These are phyloP conservation scores for Cercospora sp. DNA, from an alignment of 2,329 filamentous ascomycete species.

Conservation along the genomic window DNA sequence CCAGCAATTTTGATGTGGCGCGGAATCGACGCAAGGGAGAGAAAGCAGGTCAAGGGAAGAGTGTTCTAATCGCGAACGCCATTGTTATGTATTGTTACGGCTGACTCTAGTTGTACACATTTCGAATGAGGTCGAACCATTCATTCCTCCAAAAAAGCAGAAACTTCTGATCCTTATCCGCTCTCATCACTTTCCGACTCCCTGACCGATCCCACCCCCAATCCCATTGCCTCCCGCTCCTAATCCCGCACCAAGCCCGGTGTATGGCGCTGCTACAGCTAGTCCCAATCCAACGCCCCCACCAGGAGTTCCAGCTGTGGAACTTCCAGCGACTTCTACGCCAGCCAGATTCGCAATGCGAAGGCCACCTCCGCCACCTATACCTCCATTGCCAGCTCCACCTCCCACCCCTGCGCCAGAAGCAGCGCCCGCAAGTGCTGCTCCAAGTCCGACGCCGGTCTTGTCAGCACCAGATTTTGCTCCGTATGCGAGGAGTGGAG, in stretches of 20 bases:
- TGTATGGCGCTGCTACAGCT: constrained; percentile 4
- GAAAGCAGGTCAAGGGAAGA: constrained; percentile 24
- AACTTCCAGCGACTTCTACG: neutral
- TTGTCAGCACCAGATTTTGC: constrained; percentile 2
- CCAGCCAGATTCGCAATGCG: constrained; percentile 4
- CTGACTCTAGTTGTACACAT: neutral
- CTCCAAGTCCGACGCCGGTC: constrained; percentile 11
- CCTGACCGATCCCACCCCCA: constrained; percentile 7
- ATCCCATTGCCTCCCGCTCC: constrained; percentile 8
- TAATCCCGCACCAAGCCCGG: neutral
- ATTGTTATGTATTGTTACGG: neutral
- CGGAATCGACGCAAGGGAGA: constrained; percentile 17
- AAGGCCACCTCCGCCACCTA: constrained; percentile 8
- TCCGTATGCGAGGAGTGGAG: constrained; percentile 1
- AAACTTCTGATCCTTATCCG: neutral
- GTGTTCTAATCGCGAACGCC: constrained; percentile 12
- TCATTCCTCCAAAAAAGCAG: neutral
- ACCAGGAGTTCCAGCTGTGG: constrained; percentile 8
- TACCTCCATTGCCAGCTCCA: constrained; percentile 16
- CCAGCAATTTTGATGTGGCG: constrained; percentile 20
- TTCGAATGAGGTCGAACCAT: neutral
- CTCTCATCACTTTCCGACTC: constrained; percentile 1
- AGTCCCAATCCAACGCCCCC: constrained; percentile 12
- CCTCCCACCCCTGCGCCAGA: constrained; percentile 9
- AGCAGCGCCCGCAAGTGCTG: constrained; percentile 2